Evolutionary conservation across 768 basidiomycete genomes (phyloP).

Genomic region (Podaxis sp.): DNA sequence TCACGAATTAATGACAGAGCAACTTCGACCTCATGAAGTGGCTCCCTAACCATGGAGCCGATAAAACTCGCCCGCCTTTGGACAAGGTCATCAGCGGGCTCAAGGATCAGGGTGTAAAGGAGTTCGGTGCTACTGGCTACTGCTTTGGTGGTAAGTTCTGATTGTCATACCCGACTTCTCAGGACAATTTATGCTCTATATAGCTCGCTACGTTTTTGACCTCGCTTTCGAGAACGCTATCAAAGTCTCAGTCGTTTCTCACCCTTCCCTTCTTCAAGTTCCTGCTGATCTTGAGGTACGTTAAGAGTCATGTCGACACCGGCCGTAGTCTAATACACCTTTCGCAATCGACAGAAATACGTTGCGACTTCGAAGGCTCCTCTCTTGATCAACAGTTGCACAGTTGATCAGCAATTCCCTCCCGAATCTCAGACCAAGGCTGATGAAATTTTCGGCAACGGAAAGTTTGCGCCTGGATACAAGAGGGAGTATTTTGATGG

Average conservation of each 20-base stretch:
- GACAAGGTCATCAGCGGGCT: slow-evolving; percentile 59
- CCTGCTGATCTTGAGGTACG: slow-evolving; percentile 63
- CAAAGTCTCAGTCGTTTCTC: slow-evolving; percentile 48
- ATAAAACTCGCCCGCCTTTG: slow-evolving; percentile 44
- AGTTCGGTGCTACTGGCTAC: slow-evolving; percentile 63
- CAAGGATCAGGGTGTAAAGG: slow-evolving; percentile 56
- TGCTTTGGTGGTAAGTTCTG: slow-evolving; percentile 60
- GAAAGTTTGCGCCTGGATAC: slow-evolving; percentile 49
- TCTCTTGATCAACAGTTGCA: slow-evolving; percentile 69
- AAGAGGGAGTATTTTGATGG: slow-evolving; percentile 47
- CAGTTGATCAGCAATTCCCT: slow-evolving; percentile 52
- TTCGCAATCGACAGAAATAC: slow-evolving; percentile 41
- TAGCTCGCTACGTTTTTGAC: slow-evolving; percentile 60
- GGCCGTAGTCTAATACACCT: not conserved
- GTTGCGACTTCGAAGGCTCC: slow-evolving; percentile 44
- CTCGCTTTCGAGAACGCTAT: slow-evolving; percentile 57
- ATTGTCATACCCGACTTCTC: not conserved
- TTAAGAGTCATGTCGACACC: not conserved
- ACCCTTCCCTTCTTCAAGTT: slow-evolving; percentile 61
- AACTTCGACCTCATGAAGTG: slow-evolving; percentile 41
- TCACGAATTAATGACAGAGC: slow-evolving; percentile 17
- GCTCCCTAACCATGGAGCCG: slow-evolving; percentile 41
- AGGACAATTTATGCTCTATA: not conserved
- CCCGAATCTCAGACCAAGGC: slow-evolving; percentile 40
- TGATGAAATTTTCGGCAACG: slow-evolving; percentile 48